Percentiles rank a stretch among this genome's conserved stretches.
Conservation (phyloP, 1,139 yeast genomes). For the Diutina pseudorugosa region DNA sequence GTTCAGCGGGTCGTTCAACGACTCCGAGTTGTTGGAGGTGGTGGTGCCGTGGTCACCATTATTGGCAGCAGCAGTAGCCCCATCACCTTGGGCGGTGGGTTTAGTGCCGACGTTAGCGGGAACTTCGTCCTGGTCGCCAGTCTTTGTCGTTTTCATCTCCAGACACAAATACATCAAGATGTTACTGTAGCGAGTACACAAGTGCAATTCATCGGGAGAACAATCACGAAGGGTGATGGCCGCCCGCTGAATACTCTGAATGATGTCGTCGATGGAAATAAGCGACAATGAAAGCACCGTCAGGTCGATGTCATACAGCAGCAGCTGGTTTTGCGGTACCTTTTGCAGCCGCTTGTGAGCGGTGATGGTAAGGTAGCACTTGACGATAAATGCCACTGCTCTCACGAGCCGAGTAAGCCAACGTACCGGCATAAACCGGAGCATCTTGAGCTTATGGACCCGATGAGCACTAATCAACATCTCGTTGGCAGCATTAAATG, state of each 20-base stretch:
- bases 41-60: not conserved
- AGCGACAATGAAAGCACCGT: conserved; percentile 50
- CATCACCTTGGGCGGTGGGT: not conserved
- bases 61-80: not conserved
- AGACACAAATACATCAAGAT: conserved; percentile 68
- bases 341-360: conserved; percentile 21
- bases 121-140: not conserved
- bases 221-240: conserved; percentile 71
- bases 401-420: conserved; percentile 87
- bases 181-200: conserved; percentile 71
- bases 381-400: conserved; percentile 83
- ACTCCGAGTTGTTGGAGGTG: not conserved
- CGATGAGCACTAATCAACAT: conserved; percentile 61
- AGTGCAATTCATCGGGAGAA: conserved; percentile 80
- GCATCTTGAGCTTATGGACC: conserved; percentile 49
- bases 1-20: not conserved
- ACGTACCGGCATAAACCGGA: conserved; percentile 76
- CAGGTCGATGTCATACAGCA: conserved; percentile 26
- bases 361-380: conserved; percentile 63
- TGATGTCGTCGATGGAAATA: conserved; percentile 59
- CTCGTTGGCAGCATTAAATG: conserved; percentile 77
- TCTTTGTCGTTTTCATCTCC: conserved; percentile 43
- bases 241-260: conserved; percentile 55
- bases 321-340: conserved; percentile 6
- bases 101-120: not conserved